Evolutionary conservation across 2,329 filamentous ascomycete species (phyloP), one percentile per base, ranked within the genome.

Genomic region (Lecanicillium sp.): DNA sequence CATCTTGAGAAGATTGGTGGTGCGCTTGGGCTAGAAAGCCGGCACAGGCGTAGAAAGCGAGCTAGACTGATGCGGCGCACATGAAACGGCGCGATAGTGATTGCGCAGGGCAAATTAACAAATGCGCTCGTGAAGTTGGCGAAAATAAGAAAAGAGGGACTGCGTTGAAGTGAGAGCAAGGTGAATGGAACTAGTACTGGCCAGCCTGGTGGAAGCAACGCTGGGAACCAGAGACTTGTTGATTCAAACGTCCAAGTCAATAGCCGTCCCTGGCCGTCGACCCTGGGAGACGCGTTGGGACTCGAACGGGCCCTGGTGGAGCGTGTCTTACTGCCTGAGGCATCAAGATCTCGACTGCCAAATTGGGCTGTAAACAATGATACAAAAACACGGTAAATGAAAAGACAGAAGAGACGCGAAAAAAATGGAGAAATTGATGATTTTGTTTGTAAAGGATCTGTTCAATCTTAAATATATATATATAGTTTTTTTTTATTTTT

Each of bases 1-100:
- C 78, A 81, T 81, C 42, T 58, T 68, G 65, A 55, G 49, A 39
- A 44, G 15, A 43, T 23, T 12, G 38, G 33, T 26, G 15, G 27
- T 10, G 17, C 15, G 24, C 37, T 23, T 8, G 48, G 38, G 33
- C 29, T 36, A 15, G 35, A 32, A 38, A 30, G 48, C 20, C 24
- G 15, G 21, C 42, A 17, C 37, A 24, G 19, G 24, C 12, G 29
- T 47, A 20, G 32, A 35, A 39, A 12, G 47, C 17, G 21, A 42
- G 44, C 29, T 41, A 35, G 41, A 39, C n/a, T 26, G 35, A 27
- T 49, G 33, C 35, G 35, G 12, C 20, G 32, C 24, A 39, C 47
- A 44, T 44, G 36, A 38, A 35, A 15, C 4, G 15, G 27, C 17
- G 27, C 20, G 20, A 23, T 29, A 29, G 45, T 35, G 29, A 17